Evolutionary conservation across 2,329 filamentous ascomycete genomes (phyloP).

Genomic region (Dendrostoma leiphaemia): DNA sequence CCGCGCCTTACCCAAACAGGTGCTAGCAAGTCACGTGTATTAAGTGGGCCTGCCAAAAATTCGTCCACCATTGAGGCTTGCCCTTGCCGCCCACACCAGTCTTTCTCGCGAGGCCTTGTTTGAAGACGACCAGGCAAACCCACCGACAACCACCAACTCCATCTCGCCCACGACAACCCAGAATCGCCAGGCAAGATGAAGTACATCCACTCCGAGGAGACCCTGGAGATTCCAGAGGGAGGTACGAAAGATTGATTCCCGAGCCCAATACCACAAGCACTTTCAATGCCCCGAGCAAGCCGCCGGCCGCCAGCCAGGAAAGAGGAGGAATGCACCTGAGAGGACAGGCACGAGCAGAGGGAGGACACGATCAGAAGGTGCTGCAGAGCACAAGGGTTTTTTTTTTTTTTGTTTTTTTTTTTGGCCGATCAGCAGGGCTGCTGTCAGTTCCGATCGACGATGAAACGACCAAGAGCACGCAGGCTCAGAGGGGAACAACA

Average conservation of each 20-base stretch:
- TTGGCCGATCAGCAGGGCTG: background rate
- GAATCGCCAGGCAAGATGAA: conserved; percentile 80
- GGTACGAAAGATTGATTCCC: conserved; percentile 58
- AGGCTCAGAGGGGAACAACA: background rate
- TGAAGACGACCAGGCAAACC: conserved; percentile 2
- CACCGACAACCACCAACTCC: conserved; percentile 20
- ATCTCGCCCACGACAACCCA: conserved; percentile 36
- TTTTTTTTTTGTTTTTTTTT: too few species aligned
- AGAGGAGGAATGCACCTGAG: conserved; percentile 2
- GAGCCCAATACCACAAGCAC: background rate
- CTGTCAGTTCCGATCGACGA: background rate
- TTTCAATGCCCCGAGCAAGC: background rate
- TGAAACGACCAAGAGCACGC: background rate
- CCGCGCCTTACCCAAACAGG: too few species aligned
- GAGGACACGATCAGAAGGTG: background rate
- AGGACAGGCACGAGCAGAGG: background rate
- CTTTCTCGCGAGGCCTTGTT: conserved; percentile 1
- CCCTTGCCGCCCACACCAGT: conserved; percentile 6
- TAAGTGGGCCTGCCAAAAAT: too few species aligned
- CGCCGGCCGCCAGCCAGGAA: conserved; percentile 12
- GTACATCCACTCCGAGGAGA: conserved; percentile 99
- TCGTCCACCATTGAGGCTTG: too few species aligned
- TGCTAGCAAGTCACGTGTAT: background rate
- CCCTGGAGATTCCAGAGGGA: conserved; percentile 92
- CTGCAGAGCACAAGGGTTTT: background rate